Percentiles rank a stretch among this genome's conserved stretches.
Evolutionary conservation across 371 early-diverging fungal genomes (phyloP).

Genomic region (Ecytonucleospora hepatopenaei): DNA sequence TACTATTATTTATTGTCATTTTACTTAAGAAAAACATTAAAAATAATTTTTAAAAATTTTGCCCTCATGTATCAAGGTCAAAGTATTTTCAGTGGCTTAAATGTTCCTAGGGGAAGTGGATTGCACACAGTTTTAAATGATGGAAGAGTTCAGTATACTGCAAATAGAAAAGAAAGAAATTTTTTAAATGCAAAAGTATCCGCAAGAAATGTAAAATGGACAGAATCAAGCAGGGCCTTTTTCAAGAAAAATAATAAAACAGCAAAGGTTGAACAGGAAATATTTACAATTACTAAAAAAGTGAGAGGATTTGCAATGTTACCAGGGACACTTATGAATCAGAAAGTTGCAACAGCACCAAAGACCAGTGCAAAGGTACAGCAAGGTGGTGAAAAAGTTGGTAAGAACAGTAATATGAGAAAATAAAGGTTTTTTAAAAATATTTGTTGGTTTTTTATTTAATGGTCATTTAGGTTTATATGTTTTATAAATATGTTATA

Average conservation of each 20-base stretch:
- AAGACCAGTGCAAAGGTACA: background rate
- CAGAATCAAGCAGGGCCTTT: slow-evolving; percentile 22
- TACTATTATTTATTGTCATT: too few species aligned
- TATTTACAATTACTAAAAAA: background rate
- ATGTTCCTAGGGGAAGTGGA: slow-evolving; percentile 28
- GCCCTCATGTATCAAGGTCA: slow-evolving; percentile 22
- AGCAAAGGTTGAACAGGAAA: background rate
- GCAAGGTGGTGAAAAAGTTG: background rate
- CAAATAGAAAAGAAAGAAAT: slow-evolving; percentile 25
- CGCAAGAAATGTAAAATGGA: slow-evolving; percentile 29
- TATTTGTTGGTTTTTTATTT: too few species aligned
- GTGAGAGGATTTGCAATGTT: background rate
- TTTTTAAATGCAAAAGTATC: slow-evolving; percentile 14
- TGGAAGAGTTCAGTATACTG: slow-evolving; percentile 21
- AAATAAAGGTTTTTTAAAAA: background rate
- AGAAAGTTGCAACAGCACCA: background rate
- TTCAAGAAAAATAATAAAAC: slow-evolving; percentile 15
- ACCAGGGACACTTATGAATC: background rate
- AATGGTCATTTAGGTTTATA: too few species aligned
- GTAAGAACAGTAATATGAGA: background rate
- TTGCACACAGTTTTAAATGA: slow-evolving; percentile 24
- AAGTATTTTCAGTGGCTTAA: slow-evolving; percentile 23
- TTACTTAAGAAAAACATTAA: too few species aligned
- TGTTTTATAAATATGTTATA: too few species aligned
- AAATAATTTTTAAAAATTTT: slow-evolving; percentile 1